phyloP scores from a whole-genome alignment of 352 stramenopile genomes.

The Phytopythium ostracodes region DNA sequence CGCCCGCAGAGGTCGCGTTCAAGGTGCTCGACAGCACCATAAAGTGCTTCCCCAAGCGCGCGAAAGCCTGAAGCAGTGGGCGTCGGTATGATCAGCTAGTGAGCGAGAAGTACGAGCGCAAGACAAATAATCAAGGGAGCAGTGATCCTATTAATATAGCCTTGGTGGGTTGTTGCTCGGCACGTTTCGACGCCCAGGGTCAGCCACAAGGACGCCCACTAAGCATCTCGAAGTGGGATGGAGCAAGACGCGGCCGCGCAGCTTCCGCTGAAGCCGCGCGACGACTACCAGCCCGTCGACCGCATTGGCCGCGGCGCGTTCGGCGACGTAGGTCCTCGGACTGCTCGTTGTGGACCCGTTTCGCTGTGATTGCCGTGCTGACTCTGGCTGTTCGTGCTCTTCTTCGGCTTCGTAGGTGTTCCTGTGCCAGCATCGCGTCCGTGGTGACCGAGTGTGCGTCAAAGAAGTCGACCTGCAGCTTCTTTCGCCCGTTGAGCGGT shows the following conservation, averaged over 20 bases:
- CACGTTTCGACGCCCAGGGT: background rate
- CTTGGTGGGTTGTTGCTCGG: background rate
- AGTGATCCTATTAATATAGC: background rate
- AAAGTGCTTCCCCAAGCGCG: constrained; percentile 42
- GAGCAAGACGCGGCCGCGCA: background rate
- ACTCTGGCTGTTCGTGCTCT: background rate
- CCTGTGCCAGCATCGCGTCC: constrained; percentile 25
- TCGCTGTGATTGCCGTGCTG: constrained; percentile 1
- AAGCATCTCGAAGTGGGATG: background rate
- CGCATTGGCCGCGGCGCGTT: constrained; percentile 50
- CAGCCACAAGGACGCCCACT: background rate
- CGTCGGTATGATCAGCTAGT: background rate
- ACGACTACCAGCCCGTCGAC: constrained; percentile 24
- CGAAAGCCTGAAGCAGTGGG: background rate
- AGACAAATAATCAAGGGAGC: background rate
- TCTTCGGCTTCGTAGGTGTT: constrained; percentile 25
- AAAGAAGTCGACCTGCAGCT: constrained; percentile 60
- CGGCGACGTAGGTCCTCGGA: constrained; percentile 35
- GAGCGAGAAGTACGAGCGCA: background rate
- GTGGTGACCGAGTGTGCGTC: constrained; percentile 32
- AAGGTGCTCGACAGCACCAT: constrained; percentile 74
- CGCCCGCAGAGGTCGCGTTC: constrained; percentile 38
- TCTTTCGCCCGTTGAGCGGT: constrained; percentile 36
- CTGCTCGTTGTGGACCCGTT: background rate
- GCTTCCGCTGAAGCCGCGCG: constrained; percentile 15